A percentile compares a stretch with the other conserved stretches of the same genome.
These are phyloP conservation scores for Kockovaella imperatae DNA, from an alignment of 768 basidiomycete genomes.

Conservation along the genomic window DNA sequence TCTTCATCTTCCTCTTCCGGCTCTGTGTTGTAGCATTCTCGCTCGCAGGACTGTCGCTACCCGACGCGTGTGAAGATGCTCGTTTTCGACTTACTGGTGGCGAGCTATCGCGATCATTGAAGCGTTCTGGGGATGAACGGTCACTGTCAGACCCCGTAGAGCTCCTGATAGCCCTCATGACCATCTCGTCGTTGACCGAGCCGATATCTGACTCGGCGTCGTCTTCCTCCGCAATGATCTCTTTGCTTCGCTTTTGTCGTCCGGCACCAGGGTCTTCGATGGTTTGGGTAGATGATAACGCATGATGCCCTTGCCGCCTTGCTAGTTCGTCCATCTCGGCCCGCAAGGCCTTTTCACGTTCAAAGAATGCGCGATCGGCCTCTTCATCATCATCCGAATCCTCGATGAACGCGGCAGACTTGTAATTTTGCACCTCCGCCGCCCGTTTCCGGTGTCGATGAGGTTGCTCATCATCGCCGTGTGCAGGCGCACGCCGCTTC, in stretches of 20 bases:
- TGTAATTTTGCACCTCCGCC: slow-evolving; percentile 67
- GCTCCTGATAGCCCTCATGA: too few species aligned
- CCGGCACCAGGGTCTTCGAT: too few species aligned
- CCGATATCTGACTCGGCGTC: too few species aligned
- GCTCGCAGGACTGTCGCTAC: slow-evolving; percentile 8
- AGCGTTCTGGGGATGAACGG: too few species aligned
- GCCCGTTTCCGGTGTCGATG: slow-evolving; percentile 44
- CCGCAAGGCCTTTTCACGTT: slow-evolving; percentile 51
- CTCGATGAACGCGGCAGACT: slow-evolving; percentile 82
- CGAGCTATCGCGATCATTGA: too few species aligned
- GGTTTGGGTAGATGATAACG: too few species aligned
- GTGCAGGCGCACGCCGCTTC: slow-evolving; percentile 19
- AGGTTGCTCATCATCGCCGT: slow-evolving; percentile 42
- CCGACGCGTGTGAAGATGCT: slow-evolving; percentile 6
- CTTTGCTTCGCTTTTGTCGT: slow-evolving; percentile 9
- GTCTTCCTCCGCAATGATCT: not conserved
- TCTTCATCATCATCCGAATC: slow-evolving; percentile 82
- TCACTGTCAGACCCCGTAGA: too few species aligned
- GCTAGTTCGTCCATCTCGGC: slow-evolving; percentile 31
- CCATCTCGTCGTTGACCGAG: too few species aligned
- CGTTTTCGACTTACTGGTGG: too few species aligned
- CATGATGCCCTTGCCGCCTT: slow-evolving; percentile 21
- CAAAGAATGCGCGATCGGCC: slow-evolving; percentile 59
- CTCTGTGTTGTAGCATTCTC: not conserved
- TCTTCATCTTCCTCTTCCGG: slow-evolving; percentile 1